Evolutionary conservation across 208 protist species (phyloP).

Genomic region (Leishmania arabica): DNA sequence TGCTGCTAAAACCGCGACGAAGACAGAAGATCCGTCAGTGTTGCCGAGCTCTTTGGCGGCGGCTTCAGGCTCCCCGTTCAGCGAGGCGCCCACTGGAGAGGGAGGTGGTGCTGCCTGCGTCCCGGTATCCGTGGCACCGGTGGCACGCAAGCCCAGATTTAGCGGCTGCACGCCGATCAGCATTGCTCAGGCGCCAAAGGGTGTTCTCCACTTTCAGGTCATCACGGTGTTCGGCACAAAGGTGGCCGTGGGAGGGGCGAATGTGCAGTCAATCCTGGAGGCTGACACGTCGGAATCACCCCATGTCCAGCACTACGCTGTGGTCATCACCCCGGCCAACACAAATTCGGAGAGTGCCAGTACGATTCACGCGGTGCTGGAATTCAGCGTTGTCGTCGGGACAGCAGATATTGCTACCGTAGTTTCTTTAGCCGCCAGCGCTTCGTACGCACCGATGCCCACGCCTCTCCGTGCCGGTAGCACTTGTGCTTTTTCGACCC

Average conservation of each 20-base stretch:
- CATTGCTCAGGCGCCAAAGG: conserved; percentile 19
- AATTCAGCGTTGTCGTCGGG: conserved; percentile 39
- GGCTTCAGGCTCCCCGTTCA: not conserved
- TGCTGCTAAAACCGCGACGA: conserved; percentile 2
- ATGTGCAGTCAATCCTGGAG: conserved; percentile 19
- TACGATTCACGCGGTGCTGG: conserved; percentile 41
- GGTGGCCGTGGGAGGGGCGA: conserved; percentile 22
- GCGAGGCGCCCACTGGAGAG: not conserved
- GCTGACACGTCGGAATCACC: conserved; percentile 10
- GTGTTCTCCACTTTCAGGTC: conserved; percentile 25
- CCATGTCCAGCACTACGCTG: conserved; percentile 38
- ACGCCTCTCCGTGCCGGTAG: conserved; percentile 11
- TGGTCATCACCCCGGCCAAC: conserved; percentile 21
- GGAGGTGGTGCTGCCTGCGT: not conserved
- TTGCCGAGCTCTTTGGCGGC: not conserved
- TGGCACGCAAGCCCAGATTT: conserved; percentile 9
- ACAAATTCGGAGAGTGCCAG: conserved; percentile 16
- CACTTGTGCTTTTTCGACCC: conserved; percentile 42
- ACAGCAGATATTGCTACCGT: conserved; percentile 18
- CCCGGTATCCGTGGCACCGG: not conserved
- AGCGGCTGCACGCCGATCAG: conserved; percentile 32
- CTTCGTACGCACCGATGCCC: conserved; percentile 11
- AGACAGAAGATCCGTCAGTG: not conserved
- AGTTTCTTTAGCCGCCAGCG: conserved; percentile 15
- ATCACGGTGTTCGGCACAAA: conserved; percentile 27